Percentiles rank a stretch among this genome's conserved stretches.
These are phyloP conservation scores for Arctium minus DNA, from an alignment of 129 eudicot genomes.

Conservation along the genomic window DNA sequence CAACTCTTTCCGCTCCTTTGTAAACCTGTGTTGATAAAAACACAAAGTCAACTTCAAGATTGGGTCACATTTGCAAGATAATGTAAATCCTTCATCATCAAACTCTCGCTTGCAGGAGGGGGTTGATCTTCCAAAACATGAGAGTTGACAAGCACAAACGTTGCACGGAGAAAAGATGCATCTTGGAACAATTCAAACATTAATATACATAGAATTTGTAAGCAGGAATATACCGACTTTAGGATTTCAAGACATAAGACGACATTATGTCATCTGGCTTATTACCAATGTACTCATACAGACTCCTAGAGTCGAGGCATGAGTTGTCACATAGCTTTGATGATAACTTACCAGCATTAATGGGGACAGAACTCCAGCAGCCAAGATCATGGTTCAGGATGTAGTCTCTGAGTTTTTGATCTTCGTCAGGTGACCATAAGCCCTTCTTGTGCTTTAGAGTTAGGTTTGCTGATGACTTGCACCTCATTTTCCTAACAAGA, in stretches of 20 bases:
- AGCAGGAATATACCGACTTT: background rate
- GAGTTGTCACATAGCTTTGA: background rate
- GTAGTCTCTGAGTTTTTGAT: no score
- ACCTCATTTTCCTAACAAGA: conserved; percentile 33
- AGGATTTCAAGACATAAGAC: background rate
- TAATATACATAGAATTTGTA: background rate
- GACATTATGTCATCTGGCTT: background rate
- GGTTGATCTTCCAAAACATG: background rate
- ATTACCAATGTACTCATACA: background rate
- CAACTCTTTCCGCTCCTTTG: conserved; percentile 89
- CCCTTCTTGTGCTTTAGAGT: no score
- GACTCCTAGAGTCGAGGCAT: background rate
- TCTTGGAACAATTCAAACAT: background rate
- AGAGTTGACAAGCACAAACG: background rate
- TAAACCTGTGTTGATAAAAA: conserved; percentile 44
- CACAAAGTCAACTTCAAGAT: conserved; percentile 11
- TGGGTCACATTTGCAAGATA: background rate
- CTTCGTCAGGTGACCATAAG: no score
- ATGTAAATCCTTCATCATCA: background rate
- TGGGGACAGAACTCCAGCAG: conserved; percentile 74
- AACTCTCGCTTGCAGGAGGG: background rate
- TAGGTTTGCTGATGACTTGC: conserved; percentile 3
- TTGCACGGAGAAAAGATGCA: no score
- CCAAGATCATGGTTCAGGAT: conserved; percentile 44
- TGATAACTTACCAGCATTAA: conserved; percentile 53